Conservation (phyloP, 495 filamentous ascomycete genomes). For the Xylaria flabelliformis region DNA sequence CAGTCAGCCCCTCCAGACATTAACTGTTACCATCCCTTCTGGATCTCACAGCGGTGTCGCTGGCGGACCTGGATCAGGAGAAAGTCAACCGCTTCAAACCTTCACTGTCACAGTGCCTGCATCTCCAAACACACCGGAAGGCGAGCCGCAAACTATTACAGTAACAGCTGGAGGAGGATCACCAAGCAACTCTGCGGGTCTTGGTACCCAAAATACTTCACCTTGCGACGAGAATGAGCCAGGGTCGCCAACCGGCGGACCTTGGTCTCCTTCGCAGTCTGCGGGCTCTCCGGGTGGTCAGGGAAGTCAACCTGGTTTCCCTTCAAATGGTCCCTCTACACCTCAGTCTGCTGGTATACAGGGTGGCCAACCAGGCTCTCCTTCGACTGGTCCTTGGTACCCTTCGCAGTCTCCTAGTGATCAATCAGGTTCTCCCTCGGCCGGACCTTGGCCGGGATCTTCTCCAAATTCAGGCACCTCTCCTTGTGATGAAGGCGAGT, state of each 20-base stretch:
- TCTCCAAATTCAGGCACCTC: slow-evolving; percentile 4
- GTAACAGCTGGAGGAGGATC: slow-evolving; percentile 22
- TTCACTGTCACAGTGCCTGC: slow-evolving; percentile 20
- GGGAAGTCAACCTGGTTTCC: slow-evolving; percentile 16
- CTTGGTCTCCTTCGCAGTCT: slow-evolving; percentile 21
- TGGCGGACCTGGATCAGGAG: slow-evolving; percentile 17
- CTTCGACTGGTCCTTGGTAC: slow-evolving; percentile 11
- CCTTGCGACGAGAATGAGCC: slow-evolving; percentile 20
- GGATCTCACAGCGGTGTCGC: not conserved
- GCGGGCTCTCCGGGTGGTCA: slow-evolving; percentile 9
- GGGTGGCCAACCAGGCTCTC: slow-evolving; percentile 3
- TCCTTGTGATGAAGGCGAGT: slow-evolving; percentile 14
- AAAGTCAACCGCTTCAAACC: slow-evolving; percentile 22
- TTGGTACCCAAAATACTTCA: slow-evolving; percentile 17
- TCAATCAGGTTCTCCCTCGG: slow-evolving; percentile 11
- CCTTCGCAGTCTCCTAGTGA: slow-evolving; percentile 22
- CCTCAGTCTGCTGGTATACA: slow-evolving; percentile 4
- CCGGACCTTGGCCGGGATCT: slow-evolving; percentile 10
- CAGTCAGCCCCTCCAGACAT: slow-evolving; percentile 28
- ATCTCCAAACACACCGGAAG: slow-evolving; percentile 4
- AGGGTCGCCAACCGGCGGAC: slow-evolving; percentile 6
- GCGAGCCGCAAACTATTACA: slow-evolving; percentile 21
- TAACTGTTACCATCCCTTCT: slow-evolving; percentile 28
- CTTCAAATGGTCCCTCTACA: slow-evolving; percentile 5
- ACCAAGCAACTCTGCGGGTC: slow-evolving; percentile 10